Base-by-base conservation (phyloP, 441 rosid genomes). In the Adansonia gregorii region DNA sequence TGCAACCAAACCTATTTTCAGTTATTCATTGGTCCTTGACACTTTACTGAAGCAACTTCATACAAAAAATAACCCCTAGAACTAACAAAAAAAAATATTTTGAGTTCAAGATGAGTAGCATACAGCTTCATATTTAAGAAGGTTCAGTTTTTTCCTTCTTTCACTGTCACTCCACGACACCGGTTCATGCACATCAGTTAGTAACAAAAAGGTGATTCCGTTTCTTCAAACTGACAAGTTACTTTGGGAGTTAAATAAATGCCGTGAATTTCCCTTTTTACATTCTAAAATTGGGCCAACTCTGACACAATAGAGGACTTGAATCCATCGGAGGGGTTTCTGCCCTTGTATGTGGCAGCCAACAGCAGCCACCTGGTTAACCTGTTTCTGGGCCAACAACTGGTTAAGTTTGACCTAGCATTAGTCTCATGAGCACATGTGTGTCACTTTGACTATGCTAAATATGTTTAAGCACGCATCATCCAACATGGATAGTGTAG, bases 71-170 rank as follows among this genome's bases (percentile, higher is more conserved):
- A 35, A 35, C 35, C 39, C 39, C 48, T 31, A 31, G 14, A 76
- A 78, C 76, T 78, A 80, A 73, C 78, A 81, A 81, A 82, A 66
- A 67, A 75, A 35, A 35, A 35, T 35, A 35, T 35, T 35, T 35
- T 55, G 77, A 80, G 75, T 76, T 69, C 55, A 76, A 78, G 81
- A 78, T 79, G 82, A 86, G 78, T 81, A 78, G 82, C 95, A 78
- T 91, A 95, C 98, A 78, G 99, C 97, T 89, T 90, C 99, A 79
- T 95, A 92, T 83, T 89, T 35, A 79, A 95, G 94, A 82, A 93
- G 81, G 87, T 89, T 95, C 43, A 95, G 85, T 83, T 87, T 93
- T 89, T 87, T 93, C 86, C 97, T 91, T 82, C 90, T 89, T 78
- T 92, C 94, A 17, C 97, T 82, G 81, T 91, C 97, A 85, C 93